A percentile compares a stretch with the other conserved stretches of the same genome.
phyloP scores from a whole-genome alignment of 2,329 filamentous ascomycete species.

The Clarireedia sp. region DNA sequence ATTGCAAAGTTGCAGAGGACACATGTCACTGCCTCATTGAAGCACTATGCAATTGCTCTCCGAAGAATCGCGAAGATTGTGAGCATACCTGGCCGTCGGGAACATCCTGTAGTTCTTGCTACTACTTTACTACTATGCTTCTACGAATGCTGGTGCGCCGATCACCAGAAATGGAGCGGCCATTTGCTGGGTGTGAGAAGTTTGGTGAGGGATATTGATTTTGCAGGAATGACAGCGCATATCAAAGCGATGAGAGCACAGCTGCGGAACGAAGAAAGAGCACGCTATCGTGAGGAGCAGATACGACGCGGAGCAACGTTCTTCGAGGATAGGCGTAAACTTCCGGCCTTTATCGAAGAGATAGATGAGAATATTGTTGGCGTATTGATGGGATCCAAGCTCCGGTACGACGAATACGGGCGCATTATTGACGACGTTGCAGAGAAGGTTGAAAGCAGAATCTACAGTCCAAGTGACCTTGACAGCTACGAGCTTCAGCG shows the following conservation, averaged over 20 bases:
- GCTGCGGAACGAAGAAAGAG: constrained; percentile 20
- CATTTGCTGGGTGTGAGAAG: constrained; percentile 80
- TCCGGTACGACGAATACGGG: constrained; percentile 52
- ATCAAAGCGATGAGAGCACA: constrained; percentile 54
- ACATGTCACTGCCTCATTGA: constrained; percentile 71
- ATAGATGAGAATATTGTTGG: constrained; percentile 51
- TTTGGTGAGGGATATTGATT: constrained; percentile 75
- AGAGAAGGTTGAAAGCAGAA: constrained; percentile 10
- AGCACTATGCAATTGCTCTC: constrained; percentile 84
- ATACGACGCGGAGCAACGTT: constrained; percentile 1
- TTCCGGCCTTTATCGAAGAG: constrained; percentile 31
- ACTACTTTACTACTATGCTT: constrained; percentile 80
- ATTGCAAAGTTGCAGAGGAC: constrained; percentile 73
- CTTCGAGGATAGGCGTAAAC: constrained; percentile 14
- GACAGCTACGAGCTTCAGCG: constrained; percentile 72
- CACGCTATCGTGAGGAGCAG: constrained; percentile 7
- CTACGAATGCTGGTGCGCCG: constrained; percentile 90
- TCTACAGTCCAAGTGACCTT: constrained; percentile 48
- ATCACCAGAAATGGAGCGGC: constrained; percentile 92
- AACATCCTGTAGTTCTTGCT: constrained; percentile 75
- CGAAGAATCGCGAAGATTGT: constrained; percentile 72
- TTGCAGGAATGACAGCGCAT: constrained; percentile 61
- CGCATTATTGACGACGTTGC: constrained; percentile 31
- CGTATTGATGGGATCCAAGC: constrained; percentile 45
- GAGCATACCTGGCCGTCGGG: constrained; percentile 57